These are phyloP conservation scores for Arthrobotrys entomopaga DNA, from an alignment of 2,329 filamentous ascomycete species.

Conservation along the genomic window DNA sequence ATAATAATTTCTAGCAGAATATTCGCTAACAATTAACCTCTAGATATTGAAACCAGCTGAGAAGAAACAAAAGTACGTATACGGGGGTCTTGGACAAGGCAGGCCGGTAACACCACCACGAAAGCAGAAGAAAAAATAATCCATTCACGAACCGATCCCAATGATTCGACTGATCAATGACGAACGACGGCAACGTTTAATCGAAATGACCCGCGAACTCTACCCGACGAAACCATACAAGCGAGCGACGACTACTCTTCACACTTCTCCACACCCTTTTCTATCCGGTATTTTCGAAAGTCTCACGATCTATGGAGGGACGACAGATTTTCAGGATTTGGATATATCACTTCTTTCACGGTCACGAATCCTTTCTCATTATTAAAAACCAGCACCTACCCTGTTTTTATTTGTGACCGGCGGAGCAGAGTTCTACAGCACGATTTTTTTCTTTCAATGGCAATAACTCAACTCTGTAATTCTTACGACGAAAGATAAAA, in stretches of 20 bases:
- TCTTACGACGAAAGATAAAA: constrained; percentile 33
- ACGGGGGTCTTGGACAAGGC: constrained; percentile 76
- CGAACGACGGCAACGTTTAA: constrained; percentile 66
- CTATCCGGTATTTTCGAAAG: constrained; percentile 36
- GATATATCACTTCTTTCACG: constrained; percentile 29
- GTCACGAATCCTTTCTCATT: constrained; percentile 31
- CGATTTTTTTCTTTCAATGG: constrained; percentile 29
- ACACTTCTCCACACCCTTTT: constrained; percentile 47
- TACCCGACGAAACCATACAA: constrained; percentile 27
- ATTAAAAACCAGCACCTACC: constrained; percentile 30
- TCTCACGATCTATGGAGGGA: constrained; percentile 48
- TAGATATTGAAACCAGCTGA: constrained; percentile 99
- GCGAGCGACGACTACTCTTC: constrained; percentile 52
- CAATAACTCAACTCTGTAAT: constrained; percentile 34
- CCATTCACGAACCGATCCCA: constrained; percentile 51
- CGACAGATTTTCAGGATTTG: constrained; percentile 51
- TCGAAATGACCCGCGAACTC: constrained; percentile 21
- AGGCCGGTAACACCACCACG: constrained; percentile 76
- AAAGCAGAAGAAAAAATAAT: constrained; percentile 76
- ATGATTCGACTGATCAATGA: constrained; percentile 67
- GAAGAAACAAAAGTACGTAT: constrained; percentile 99
- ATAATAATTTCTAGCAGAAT: background rate
- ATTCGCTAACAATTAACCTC: constrained; percentile 33
- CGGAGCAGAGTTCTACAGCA: constrained; percentile 30
- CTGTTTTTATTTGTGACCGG: constrained; percentile 33